Evolutionary conservation across 805 yeast genomes (phyloP), one percentile per base, ranked within the genome.

Genomic region (Candida caryicola): DNA sequence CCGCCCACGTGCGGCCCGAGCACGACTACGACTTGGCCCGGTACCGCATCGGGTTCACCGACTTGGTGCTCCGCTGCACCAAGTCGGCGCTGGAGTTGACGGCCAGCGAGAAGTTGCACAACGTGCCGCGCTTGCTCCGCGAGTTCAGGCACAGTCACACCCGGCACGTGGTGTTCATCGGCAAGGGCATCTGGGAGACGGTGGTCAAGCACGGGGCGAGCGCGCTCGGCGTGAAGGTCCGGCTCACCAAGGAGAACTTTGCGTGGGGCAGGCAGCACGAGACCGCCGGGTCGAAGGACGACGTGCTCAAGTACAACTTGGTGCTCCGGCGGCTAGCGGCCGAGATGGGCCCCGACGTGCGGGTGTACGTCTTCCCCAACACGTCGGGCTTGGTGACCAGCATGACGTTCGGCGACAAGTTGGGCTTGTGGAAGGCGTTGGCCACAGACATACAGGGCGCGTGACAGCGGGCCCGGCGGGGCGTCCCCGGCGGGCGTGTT

Each of bases 131-230:
- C 27, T 60, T 85, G 17, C 58, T 79, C 15, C 45, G 46, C 0
- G 78, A 75, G 39, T 58, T 85, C 31, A 52, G 53, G 2, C 31
- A 26, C 1, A 43, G 64, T 21, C 39, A 54, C 1, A 78, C 85
- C 0, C 46, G 55, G 19, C 60, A 64, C 23, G 60, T 81, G 0
- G 80, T 83, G 23, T 58, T 85, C 16, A 76, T 84, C 3, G 93
- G 93, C 1, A 81, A 82, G 48, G 88, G 88, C 0, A 81, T 84
- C 5, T 84, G 88, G 87, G 86, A 81, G 38, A 55, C 72, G 2
- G 57, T 84, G 0, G 66, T 74, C 36, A 68, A 63, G 44, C 65
- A 52, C 44, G 37, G 59, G 39, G 51, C 50, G 12, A 37, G 34
- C 6, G 50, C 48, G 36, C 41, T 59, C 29, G 51, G 56, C 4